A percentile compares a stretch with the other conserved stretches of the same genome.
Evolutionary conservation across 2,329 filamentous ascomycete genomes (phyloP).

Genomic region (Passalora sequoiae): DNA sequence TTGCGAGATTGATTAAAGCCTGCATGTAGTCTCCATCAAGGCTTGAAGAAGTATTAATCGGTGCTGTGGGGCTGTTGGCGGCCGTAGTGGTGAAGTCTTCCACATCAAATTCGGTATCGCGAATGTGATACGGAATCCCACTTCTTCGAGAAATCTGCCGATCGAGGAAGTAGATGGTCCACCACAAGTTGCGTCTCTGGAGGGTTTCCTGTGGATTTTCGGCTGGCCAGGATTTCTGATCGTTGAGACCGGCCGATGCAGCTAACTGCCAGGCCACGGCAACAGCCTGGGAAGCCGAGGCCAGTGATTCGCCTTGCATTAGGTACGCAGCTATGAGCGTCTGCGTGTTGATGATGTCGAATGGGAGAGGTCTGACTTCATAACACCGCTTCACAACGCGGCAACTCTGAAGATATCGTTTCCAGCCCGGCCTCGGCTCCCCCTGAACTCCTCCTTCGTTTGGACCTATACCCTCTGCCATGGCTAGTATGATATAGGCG

Average conservation of each 20-base stretch:
- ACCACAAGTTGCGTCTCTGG: background rate
- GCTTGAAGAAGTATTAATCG: background rate
- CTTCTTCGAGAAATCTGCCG: background rate
- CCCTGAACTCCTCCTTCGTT: background rate
- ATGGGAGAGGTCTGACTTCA: too few species aligned
- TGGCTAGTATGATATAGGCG: background rate
- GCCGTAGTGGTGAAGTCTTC: background rate
- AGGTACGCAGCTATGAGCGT: background rate
- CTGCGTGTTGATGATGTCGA: too few species aligned
- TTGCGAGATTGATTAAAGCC: background rate
- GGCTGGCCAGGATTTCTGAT: background rate
- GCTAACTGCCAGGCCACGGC: background rate
- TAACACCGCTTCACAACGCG: background rate
- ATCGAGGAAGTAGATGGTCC: background rate
- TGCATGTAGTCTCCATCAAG: background rate
- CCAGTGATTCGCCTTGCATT: background rate
- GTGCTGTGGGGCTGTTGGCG: background rate
- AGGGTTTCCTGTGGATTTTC: background rate
- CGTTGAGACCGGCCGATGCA: background rate
- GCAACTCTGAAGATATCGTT: background rate
- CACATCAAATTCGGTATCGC: background rate
- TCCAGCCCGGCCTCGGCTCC: background rate
- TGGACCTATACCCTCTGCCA: background rate
- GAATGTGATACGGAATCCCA: slow-evolving; percentile 2
- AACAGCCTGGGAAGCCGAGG: background rate